A percentile compares a stretch with the other conserved stretches of the same genome.
Evolutionary conservation across 2,329 filamentous ascomycete genomes (phyloP).

Genomic region (Elsinoe arachidis): DNA sequence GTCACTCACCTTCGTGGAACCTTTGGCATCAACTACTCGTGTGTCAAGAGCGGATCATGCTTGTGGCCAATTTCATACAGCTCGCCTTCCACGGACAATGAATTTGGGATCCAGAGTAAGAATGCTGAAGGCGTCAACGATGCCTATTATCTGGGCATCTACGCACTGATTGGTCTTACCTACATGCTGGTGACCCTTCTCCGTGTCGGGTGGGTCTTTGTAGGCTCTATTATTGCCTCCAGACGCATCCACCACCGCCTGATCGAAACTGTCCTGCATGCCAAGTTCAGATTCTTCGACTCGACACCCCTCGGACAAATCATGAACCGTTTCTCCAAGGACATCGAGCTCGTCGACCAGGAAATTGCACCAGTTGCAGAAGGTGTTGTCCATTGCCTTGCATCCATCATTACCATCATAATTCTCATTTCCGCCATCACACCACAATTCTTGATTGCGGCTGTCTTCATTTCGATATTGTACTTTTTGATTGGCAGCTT

Average conservation of each 20-base stretch:
- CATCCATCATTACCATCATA: constrained; percentile 72
- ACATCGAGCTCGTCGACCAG: constrained; percentile 89
- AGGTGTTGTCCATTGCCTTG: constrained; percentile 57
- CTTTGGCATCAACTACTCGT: constrained; percentile 37
- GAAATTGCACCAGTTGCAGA: constrained; percentile 91
- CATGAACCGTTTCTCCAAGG: constrained; percentile 98
- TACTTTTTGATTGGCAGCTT: constrained; percentile 79
- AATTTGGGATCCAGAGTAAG: constrained; percentile 12
- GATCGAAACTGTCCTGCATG: constrained; percentile 70
- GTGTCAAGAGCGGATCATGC: constrained; percentile 43
- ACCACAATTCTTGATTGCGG: constrained; percentile 81
- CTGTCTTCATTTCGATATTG: constrained; percentile 69
- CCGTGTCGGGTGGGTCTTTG: constrained; percentile 83
- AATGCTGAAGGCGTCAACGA: constrained; percentile 52
- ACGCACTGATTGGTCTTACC: constrained; percentile 67
- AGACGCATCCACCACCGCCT: constrained; percentile 71
- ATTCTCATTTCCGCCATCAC: constrained; percentile 81
- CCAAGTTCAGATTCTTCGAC: constrained; percentile 96
- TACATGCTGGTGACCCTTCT: constrained; percentile 76
- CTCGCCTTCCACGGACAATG: constrained; percentile 10
- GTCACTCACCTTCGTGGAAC: constrained; percentile 31
- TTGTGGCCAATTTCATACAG: constrained; percentile 35
- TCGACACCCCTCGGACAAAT: constrained; percentile 89
- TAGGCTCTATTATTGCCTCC: constrained; percentile 82
- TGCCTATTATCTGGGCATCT: constrained; percentile 72